phyloP scores from a whole-genome alignment of 352 stramenopile species.

The Lagenidium sp. region DNA sequence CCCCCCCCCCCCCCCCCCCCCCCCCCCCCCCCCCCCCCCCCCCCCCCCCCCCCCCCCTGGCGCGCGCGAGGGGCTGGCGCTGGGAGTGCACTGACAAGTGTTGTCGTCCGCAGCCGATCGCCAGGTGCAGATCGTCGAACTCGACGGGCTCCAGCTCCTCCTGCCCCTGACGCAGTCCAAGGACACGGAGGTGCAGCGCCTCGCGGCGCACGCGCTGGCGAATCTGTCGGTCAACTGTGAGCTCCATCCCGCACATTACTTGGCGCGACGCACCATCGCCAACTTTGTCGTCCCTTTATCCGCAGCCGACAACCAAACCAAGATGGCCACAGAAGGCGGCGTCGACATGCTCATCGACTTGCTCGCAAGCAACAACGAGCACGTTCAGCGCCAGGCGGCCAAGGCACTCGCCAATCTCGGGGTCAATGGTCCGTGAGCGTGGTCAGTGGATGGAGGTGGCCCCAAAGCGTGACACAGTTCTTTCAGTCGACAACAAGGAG shows the following conservation, averaged over 20 bases:
- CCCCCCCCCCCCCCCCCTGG: too few species aligned
- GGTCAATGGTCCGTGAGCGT: conserved; percentile 64
- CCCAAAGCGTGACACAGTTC: neutral
- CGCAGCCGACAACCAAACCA: conserved; percentile 91
- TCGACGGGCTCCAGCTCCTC: conserved; percentile 89
- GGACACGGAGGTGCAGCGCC: conserved; percentile 89
- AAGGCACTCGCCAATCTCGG: conserved; percentile 93
- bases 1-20: too few species aligned
- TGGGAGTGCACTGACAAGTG: neutral
- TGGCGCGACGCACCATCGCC: too few species aligned
- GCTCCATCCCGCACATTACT: too few species aligned
- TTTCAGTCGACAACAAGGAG: conserved; percentile 88
- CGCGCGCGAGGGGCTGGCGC: too few species aligned
- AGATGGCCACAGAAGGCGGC: conserved; percentile 89
- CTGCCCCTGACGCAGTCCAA: conserved; percentile 89
- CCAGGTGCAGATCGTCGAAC: conserved; percentile 92
- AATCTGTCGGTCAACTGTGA: conserved; percentile 92
- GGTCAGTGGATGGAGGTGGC: neutral
- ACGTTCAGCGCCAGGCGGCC: conserved; percentile 89
- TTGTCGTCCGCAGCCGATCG: conserved; percentile 52
- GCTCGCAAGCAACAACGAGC: conserved; percentile 73
- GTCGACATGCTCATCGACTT: conserved; percentile 93
- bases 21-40: too few species aligned
- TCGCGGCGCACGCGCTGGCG: conserved; percentile 90
- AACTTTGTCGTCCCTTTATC: too few species aligned